Conservation (phyloP, 2,329 filamentous ascomycete genomes). For the Aureobasidium sp. region DNA sequence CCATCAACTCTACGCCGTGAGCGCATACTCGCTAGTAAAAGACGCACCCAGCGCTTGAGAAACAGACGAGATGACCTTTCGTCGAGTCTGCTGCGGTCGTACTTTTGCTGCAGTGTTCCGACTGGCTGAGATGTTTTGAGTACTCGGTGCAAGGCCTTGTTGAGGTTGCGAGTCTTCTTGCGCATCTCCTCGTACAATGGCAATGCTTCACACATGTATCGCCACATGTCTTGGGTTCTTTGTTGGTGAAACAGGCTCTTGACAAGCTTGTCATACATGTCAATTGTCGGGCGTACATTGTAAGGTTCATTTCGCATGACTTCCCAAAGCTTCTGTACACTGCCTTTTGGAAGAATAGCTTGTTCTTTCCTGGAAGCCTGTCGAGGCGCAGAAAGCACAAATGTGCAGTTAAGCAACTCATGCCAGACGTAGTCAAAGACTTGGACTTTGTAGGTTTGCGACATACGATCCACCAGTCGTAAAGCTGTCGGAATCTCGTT, state of each 20-base stretch:
- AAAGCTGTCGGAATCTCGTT: slow-evolving; percentile 67
- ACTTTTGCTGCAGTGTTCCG: slow-evolving; percentile 14
- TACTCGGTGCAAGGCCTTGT: neutral
- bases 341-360: slow-evolving; percentile 43
- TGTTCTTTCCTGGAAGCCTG: neutral
- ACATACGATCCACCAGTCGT: slow-evolving; percentile 68
- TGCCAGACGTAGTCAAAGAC: slow-evolving; percentile 70
- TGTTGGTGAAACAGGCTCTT: slow-evolving; percentile 28
- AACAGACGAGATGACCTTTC: slow-evolving; percentile 1
- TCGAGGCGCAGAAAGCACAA: slow-evolving; percentile 56
- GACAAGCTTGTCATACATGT: slow-evolving; percentile 54
- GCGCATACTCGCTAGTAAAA: slow-evolving; percentile 26
- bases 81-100: slow-evolving; percentile 7
- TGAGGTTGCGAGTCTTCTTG: neutral
- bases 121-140: neutral
- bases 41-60: slow-evolving; percentile 32
- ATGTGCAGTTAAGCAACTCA: slow-evolving; percentile 73
- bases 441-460: slow-evolving; percentile 62
- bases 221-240: slow-evolving; percentile 25
- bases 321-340: slow-evolving; percentile 62
- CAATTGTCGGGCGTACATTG: slow-evolving; percentile 61
- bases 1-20: slow-evolving; percentile 4
- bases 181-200: slow-evolving; percentile 19
- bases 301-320: slow-evolving; percentile 67
- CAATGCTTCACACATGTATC: slow-evolving; percentile 30